Percentiles rank a stretch among this genome's conserved stretches.
Evolutionary conservation across 176 grass and related monocot species (phyloP).

Genomic region (Bolboschoenus planiculmis): DNA sequence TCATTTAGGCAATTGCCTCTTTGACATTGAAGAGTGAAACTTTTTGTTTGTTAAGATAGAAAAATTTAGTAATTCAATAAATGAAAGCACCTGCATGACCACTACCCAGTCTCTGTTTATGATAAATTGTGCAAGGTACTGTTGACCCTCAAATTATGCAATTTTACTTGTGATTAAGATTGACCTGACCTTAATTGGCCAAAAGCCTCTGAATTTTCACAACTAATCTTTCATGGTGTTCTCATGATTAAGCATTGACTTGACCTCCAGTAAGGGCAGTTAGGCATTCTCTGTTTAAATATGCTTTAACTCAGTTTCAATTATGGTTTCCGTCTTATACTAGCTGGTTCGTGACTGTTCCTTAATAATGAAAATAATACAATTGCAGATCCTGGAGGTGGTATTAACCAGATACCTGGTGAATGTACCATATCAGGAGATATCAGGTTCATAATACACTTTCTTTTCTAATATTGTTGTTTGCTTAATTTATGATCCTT

Average conservation of each 20-base stretch:
- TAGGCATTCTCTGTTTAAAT: background rate
- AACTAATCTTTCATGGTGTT: background rate
- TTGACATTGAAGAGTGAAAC: background rate
- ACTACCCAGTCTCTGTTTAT: background rate
- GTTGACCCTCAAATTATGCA: background rate
- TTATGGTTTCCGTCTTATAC: background rate
- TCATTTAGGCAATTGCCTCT: conserved; percentile 13
- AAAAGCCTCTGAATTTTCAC: background rate
- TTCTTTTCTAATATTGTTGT: background rate
- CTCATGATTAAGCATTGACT: background rate
- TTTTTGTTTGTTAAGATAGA: background rate
- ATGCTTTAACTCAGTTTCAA: background rate
- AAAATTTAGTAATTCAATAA: background rate
- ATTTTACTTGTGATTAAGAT: background rate
- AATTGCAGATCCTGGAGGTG: conserved; percentile 81
- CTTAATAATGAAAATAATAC: background rate
- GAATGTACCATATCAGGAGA: conserved; percentile 98
- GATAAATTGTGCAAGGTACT: background rate
- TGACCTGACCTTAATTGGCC: background rate
- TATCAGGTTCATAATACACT: conserved; percentile 44
- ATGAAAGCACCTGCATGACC: background rate
- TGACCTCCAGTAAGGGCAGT: background rate
- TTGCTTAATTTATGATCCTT: background rate
- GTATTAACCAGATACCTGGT: conserved; percentile 90
- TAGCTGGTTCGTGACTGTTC: background rate